These are phyloP conservation scores for Globisporangium perplexum DNA, from an alignment of 352 stramenopile species.

Conservation along the genomic window DNA sequence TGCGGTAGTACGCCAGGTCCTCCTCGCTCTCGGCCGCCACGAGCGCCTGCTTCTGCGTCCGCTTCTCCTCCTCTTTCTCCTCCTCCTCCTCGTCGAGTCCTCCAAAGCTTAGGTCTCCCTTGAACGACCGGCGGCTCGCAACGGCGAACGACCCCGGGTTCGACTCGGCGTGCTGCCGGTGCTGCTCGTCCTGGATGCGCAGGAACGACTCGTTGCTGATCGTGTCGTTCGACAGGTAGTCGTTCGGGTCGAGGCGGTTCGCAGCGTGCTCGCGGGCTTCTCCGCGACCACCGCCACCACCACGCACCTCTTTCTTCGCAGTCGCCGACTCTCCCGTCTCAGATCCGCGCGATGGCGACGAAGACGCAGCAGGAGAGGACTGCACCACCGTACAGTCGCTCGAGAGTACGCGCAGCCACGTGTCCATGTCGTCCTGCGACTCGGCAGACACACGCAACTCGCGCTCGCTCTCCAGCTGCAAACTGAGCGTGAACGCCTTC, in stretches of 20 bases:
- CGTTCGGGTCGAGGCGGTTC: constrained; percentile 39
- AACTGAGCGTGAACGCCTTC: constrained; percentile 44
- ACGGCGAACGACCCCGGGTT: constrained; percentile 14
- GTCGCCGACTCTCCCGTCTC: background rate
- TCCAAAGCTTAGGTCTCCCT: constrained; percentile 39
- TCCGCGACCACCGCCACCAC: constrained; percentile 16
- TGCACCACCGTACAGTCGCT: background rate
- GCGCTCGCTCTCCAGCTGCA: constrained; percentile 29
- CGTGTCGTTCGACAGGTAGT: constrained; percentile 67
- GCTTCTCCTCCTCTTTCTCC: background rate
- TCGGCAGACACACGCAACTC: constrained; percentile 29
- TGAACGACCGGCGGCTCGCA: constrained; percentile 33
- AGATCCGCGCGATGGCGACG: background rate
- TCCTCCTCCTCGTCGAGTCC: constrained; percentile 7
- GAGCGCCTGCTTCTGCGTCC: constrained; percentile 1
- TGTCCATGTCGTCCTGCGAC: constrained; percentile 29
- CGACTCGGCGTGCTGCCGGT: constrained; percentile 11
- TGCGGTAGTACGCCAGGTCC: constrained; percentile 44
- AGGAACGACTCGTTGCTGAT: constrained; percentile 73
- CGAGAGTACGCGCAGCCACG: constrained; percentile 40
- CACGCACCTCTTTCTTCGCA: background rate
- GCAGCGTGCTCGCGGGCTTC: constrained; percentile 6
- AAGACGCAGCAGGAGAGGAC: background rate
- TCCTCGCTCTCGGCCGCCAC: constrained; percentile 22
- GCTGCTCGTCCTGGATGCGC: constrained; percentile 29